Evolutionary conservation across 306 rosid species (phyloP), one percentile per base, ranked within the genome.

Genomic region (Begonia masoniana): DNA sequence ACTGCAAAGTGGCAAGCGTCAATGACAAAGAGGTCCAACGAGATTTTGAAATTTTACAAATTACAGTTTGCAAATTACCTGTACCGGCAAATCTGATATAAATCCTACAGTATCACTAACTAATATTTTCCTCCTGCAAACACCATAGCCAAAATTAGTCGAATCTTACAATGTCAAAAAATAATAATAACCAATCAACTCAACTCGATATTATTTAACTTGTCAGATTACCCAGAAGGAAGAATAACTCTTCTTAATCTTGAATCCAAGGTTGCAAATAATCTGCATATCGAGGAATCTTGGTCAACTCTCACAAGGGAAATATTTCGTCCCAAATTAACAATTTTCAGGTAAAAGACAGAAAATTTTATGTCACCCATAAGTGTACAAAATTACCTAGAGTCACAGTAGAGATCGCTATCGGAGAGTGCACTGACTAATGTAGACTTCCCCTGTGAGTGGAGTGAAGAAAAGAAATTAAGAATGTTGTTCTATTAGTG

Each of bases 261-360:
- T 55, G 99, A 94, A 77, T 91, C 99, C 15, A 91, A 88, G 15
- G 88, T 91, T 13, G 96, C 99, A 76, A 91, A 85, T 63, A 91
- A 75, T 54, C 93, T 86, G 79, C 75, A 68, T 52, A 60, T 58
- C 24, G 17, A 17, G 65, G 61, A 47, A 60, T 36, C 54, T 23
- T 14, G n/a, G 10, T 11, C 13, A 1, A 5, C 57, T 23, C 15
- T 47, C 61, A 58, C 52, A 36, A 17, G 13, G 24, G 54, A 46
- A 53, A 17, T 15, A 46, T 41, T 41, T 42, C 13, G 15, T 9
- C 12, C 8, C 13, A 23, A 31, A 41, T 4, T 51, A 17, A 23
- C 24, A 31, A 4, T 31, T 31, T 31, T 31, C 39, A 31, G 8
- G 39, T 31, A 31, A 31, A 31, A 31, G 39, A 31, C 8, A 31